These are phyloP conservation scores for Sutorius australiensis DNA, from an alignment of 768 basidiomycete genomes.

Conservation along the genomic window DNA sequence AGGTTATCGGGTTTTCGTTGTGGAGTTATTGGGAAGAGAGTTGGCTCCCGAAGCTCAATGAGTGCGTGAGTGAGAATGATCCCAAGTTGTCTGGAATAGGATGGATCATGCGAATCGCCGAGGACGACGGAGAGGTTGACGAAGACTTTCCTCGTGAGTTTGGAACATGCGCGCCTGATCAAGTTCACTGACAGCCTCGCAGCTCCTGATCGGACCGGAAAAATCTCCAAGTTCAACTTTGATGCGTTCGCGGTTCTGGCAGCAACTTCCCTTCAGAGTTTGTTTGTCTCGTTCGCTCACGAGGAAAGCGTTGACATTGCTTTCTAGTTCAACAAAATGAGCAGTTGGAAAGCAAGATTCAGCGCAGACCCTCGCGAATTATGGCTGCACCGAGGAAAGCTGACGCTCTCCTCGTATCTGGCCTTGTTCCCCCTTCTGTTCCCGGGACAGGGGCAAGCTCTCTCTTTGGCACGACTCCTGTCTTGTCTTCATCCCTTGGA, in stretches of 20 bases:
- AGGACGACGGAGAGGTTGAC: constrained; percentile 97
- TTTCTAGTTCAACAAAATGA: constrained; percentile 69
- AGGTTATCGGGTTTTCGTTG: constrained; percentile 89
- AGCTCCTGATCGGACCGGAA: constrained; percentile 89
- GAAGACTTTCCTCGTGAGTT: constrained; percentile 94
- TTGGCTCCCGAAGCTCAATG: constrained; percentile 73
- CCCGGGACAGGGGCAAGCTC: constrained; percentile 43
- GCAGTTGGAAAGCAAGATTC: constrained; percentile 73
- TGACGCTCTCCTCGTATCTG: constrained; percentile 39
- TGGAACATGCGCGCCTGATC: neutral
- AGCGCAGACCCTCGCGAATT: constrained; percentile 69
- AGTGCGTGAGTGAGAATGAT: constrained; percentile 59
- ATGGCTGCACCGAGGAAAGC: constrained; percentile 58
- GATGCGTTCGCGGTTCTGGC: constrained; percentile 87
- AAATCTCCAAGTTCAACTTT: constrained; percentile 84
- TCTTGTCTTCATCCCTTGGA: constrained; percentile 65
- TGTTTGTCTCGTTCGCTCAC: constrained; percentile 15
- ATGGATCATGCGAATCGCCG: constrained; percentile 92
- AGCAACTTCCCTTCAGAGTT: constrained; percentile 68
- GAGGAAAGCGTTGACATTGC: neutral
- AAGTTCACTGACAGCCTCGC: neutral
- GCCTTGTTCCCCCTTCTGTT: constrained; percentile 38
- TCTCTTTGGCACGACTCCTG: constrained; percentile 45
- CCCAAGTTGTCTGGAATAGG: constrained; percentile 73
- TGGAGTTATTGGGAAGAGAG: constrained; percentile 94